phyloP scores from a whole-genome alignment of 208 protist genomes.

The Lotmaria passim region DNA sequence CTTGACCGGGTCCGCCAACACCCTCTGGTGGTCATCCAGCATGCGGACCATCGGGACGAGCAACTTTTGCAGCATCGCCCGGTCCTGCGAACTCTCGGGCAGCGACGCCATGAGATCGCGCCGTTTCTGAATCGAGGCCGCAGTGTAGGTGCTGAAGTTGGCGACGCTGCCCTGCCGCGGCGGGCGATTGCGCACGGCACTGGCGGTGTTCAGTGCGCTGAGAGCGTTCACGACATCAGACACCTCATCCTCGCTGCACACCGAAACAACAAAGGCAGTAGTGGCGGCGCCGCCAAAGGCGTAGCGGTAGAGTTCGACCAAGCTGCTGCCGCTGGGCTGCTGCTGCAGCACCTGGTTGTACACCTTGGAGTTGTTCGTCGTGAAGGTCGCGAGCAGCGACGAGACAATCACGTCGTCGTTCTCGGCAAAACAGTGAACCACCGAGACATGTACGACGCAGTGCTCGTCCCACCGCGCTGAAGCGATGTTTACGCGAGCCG shows the following conservation, averaged over 20 bases:
- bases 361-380: constrained; percentile 21
- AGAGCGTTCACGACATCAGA: constrained; percentile 36
- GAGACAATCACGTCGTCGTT: constrained; percentile 40
- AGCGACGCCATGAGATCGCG: constrained; percentile 25
- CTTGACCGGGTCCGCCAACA: constrained; percentile 34
- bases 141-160: constrained; percentile 50
- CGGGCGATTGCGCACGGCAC: constrained; percentile 39
- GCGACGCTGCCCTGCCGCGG: constrained; percentile 53
- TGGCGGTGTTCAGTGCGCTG: constrained; percentile 27
- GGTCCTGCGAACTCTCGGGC: constrained; percentile 12
- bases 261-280: constrained; percentile 31
- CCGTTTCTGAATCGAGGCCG: constrained; percentile 34
- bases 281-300: constrained; percentile 59
- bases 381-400: constrained; percentile 43
- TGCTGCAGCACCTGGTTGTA: constrained; percentile 38
- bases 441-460: constrained; percentile 35
- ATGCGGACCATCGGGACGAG: constrained; percentile 29
- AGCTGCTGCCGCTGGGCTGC: constrained; percentile 1
- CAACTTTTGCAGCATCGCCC: constrained; percentile 21
- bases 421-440: constrained; percentile 43
- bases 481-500: constrained; percentile 28
- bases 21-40: constrained; percentile 39
- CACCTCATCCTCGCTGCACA: constrained; percentile 37
- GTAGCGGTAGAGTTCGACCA: constrained; percentile 50
- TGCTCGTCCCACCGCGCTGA: constrained; percentile 34